Evolutionary conservation across 2,329 filamentous ascomycete genomes (phyloP), one percentile per base, ranked within the genome.

Genomic region (Coniochaeta prunicola): DNA sequence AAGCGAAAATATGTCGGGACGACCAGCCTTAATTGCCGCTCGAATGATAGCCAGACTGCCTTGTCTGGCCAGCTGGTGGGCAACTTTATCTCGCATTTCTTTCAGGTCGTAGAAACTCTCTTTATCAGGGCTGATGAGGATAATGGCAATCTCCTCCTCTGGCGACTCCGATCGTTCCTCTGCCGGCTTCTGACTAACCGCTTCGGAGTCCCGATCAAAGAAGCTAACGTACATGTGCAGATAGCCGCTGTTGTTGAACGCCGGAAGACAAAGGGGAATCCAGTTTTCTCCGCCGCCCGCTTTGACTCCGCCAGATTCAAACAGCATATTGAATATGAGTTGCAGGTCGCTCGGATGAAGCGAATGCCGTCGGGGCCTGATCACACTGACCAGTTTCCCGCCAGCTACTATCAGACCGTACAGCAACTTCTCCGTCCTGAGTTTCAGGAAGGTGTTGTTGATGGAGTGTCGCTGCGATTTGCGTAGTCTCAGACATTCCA

Each of bases 171-270:
- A 33, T 21, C 53, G 28, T 24, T 88, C 83, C 53, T 88, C 77
- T 64, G 88, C 86, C 66, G 80, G 85, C 80, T 73, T 87, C 36
- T 57, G 42, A 26, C 61, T 56, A 24, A 54, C 56, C 15, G 34
- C 28, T 53, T 58, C 81, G 53, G 86, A 69, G 70, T 82, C 81
- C 38, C 84, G 79, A 65, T 91, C 86, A 62, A 99, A 83, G 71
- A 97, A 99, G 77, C 91, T 96, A 70, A 99, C 94, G 69, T 97
- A 99, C 92, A 99, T 97, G 77, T 99, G 97, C 1, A 99, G 81
- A 70, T 96, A 99, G 28, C 94, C 96, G 57, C 87, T 90, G 71
- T 91, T 97, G 76, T 99, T 99, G 76, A 99, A 99, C 5, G 92
- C 93, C 0, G 94, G 96, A 3, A 99, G 81, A 67, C 94, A 99